Conservation (phyloP, 1,284 basidiomycete species). For the Cryptococcus sp. region DNA sequence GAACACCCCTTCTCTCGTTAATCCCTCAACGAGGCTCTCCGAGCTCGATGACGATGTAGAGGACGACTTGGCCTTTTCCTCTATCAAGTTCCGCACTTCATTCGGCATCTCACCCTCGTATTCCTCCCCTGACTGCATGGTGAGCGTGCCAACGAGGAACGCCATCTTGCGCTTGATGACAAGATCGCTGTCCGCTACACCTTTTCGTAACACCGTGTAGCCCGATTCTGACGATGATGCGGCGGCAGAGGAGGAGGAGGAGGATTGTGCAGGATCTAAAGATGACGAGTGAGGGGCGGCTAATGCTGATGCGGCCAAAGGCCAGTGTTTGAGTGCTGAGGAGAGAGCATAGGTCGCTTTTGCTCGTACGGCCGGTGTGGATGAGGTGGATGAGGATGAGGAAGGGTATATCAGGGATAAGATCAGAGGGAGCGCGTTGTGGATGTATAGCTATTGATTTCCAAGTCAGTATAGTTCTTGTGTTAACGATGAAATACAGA, state of each 20-base stretch:
- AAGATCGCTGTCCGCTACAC: slow-evolving; percentile 68
- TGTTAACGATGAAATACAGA: neutral
- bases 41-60: slow-evolving; percentile 21
- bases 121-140: slow-evolving; percentile 65
- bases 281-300: slow-evolving; percentile 18
- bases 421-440: slow-evolving; percentile 69
- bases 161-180: slow-evolving; percentile 77
- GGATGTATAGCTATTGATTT: slow-evolving; percentile 65
- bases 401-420: slow-evolving; percentile 65
- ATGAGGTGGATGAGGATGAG: slow-evolving; percentile 41
- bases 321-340: slow-evolving; percentile 73
- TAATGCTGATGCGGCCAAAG: slow-evolving; percentile 29
- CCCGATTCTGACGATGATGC: slow-evolving; percentile 19
- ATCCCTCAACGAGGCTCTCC: slow-evolving; percentile 33
- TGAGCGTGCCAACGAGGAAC: slow-evolving; percentile 78
- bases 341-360: slow-evolving; percentile 89
- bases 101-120: slow-evolving; percentile 48
- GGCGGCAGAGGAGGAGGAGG: slow-evolving; percentile 22
- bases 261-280: slow-evolving; percentile 31
- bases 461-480: neutral
- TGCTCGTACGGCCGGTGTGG: slow-evolving; percentile 61
- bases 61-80: slow-evolving; percentile 28
- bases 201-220: slow-evolving; percentile 32
- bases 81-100: slow-evolving; percentile 41
- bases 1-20: slow-evolving; percentile 36